A percentile compares a stretch with the other conserved stretches of the same genome.
Conservation (phyloP, 2,329 filamentous ascomycete genomes). For the Thyridium curvatum region DNA sequence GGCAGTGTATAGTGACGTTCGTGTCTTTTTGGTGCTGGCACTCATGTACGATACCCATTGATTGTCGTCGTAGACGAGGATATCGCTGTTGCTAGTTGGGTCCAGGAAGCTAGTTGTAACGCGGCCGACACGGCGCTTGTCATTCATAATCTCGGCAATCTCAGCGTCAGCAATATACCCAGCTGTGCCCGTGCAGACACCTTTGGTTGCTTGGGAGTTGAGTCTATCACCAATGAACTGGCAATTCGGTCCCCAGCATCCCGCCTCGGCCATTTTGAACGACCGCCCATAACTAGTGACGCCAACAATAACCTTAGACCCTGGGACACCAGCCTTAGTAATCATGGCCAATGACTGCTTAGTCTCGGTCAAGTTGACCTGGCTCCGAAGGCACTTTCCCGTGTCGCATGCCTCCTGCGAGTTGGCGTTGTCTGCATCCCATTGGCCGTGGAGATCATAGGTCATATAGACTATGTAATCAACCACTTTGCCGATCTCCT, state of each 20-base stretch:
- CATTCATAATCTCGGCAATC: conserved; percentile 20
- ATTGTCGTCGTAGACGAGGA: conserved; percentile 7
- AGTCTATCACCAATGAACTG: conserved; percentile 18
- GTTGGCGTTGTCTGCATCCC: conserved; percentile 22
- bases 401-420: conserved; percentile 14
- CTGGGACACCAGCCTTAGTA: conserved; percentile 27
- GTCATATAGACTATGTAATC: conserved; percentile 27
- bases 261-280: conserved; percentile 22
- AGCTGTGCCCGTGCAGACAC: conserved; percentile 25
- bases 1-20: conserved; percentile 6
- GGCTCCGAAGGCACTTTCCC: conserved; percentile 26
- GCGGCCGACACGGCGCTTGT: background rate
- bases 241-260: conserved; percentile 23
- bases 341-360: conserved; percentile 15
- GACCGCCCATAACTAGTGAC: conserved; percentile 25
- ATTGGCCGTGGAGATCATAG: conserved; percentile 31
- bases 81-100: conserved; percentile 6
- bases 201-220: conserved; percentile 19
- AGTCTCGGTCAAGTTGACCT: conserved; percentile 27
- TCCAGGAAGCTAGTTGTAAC: conserved; percentile 4
- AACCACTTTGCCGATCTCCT: conserved; percentile 15
- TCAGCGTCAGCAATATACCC: conserved; percentile 33
- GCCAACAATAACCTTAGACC: conserved; percentile 23
- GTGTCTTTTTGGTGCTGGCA: conserved; percentile 6
- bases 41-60: conserved; percentile 14